These are phyloP conservation scores for Dioscorea zingiberensis DNA, from an alignment of 106 monocot genomes.

Conservation along the genomic window DNA sequence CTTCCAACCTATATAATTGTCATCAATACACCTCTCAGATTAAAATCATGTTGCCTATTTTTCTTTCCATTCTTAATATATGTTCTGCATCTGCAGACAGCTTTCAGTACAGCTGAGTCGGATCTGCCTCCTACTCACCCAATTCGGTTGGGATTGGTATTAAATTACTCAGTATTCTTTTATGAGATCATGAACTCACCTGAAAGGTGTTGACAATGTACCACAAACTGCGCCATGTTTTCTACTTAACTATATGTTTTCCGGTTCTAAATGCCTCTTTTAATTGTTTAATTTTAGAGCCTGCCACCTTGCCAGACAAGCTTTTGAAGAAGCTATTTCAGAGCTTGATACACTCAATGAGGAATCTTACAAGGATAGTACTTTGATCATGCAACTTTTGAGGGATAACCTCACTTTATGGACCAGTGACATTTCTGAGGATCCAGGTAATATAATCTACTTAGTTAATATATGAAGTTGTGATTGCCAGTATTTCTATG, in stretches of 20 bases:
- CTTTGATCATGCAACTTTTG: constrained; percentile 49
- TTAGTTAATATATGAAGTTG: neutral
- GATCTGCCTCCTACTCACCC: constrained; percentile 53
- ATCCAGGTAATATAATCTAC: constrained; percentile 18
- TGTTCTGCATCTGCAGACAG: constrained; percentile 26
- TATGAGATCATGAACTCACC: constrained; percentile 65
- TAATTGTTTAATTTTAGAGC: constrained; percentile 15
- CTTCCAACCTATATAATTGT: neutral
- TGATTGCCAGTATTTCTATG: neutral
- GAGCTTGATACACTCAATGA: constrained; percentile 38
- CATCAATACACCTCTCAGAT: neutral
- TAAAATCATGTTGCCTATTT: neutral
- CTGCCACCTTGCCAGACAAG: constrained; percentile 50
- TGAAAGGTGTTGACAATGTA: constrained; percentile 26
- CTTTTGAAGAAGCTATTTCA: constrained; percentile 40
- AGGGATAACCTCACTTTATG: constrained; percentile 45
- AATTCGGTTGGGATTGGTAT: constrained; percentile 48
- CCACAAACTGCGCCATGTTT: neutral
- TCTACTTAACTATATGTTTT: neutral
- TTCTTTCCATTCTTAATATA: neutral
- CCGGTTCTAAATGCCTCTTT: neutral
- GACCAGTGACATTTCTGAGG: constrained; percentile 35
- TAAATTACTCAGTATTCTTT: constrained; percentile 64
- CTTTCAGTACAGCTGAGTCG: constrained; percentile 37
- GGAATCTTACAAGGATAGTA: constrained; percentile 49